Conservation (phyloP, 495 filamentous ascomycete genomes). For the Aspergillus nanangensis region DNA sequence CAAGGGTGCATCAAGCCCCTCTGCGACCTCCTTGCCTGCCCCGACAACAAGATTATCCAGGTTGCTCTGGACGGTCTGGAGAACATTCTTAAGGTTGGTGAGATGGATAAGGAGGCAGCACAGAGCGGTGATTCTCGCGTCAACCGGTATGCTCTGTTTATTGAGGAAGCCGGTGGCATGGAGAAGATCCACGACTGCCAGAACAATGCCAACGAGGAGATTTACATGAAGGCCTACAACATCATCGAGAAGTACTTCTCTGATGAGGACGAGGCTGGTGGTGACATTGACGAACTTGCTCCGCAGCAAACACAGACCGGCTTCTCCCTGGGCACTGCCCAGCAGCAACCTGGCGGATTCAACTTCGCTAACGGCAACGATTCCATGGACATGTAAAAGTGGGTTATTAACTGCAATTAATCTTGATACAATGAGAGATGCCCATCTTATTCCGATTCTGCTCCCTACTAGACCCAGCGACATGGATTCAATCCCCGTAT, state of each 20-base stretch:
- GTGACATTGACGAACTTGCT: slow-evolving; percentile 65
- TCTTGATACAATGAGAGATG: slow-evolving; percentile 8
- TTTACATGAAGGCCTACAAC: slow-evolving; percentile 99
- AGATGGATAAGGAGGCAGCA: slow-evolving; percentile 92
- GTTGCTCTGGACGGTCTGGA: slow-evolving; percentile 97
- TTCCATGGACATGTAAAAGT: slow-evolving; percentile 95
- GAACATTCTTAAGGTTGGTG: slow-evolving; percentile 99
- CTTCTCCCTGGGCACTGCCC: slow-evolving; percentile 80
- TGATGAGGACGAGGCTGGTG: slow-evolving; percentile 87
- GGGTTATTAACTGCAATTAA: slow-evolving; percentile 11
- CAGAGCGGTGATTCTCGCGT: slow-evolving; percentile 64
- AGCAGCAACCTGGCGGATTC: slow-evolving; percentile 76
- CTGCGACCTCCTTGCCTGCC: slow-evolving; percentile 92
- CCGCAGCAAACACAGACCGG: slow-evolving; percentile 65
- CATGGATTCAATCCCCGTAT: background rate
- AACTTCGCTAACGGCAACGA: slow-evolving; percentile 88
- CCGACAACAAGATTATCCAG: slow-evolving; percentile 99
- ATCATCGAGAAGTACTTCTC: slow-evolving; percentile 99
- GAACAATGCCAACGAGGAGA: slow-evolving; percentile 99
- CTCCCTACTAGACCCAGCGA: slow-evolving; percentile 10
- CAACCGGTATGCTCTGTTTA: slow-evolving; percentile 96
- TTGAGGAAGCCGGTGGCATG: slow-evolving; percentile 98
- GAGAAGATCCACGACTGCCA: slow-evolving; percentile 99
- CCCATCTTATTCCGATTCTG: slow-evolving; percentile 9
- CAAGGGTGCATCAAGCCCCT: slow-evolving; percentile 97